Conservation (phyloP, 192 early-diverging fungal genomes). For the Tieghemiomyces parasiticus region DNA sequence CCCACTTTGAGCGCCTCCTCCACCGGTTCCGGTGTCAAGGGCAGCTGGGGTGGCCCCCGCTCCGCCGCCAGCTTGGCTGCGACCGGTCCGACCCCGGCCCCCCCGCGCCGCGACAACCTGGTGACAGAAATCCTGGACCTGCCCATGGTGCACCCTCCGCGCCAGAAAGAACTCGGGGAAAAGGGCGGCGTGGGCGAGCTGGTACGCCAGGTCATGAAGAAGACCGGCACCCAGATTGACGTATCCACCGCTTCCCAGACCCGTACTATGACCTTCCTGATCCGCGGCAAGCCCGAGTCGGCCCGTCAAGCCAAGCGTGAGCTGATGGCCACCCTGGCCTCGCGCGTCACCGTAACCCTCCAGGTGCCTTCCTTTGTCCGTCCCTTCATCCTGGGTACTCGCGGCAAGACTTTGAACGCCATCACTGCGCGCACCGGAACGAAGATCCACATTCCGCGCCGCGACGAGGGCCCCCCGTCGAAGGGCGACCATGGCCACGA, state of each 20-base stretch:
- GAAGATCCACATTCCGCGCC: slow-evolving; percentile 50
- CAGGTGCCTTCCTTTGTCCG: slow-evolving; percentile 67
- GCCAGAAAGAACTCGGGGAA: slow-evolving; percentile 22
- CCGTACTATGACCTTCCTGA: slow-evolving; percentile 62
- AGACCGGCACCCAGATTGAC: slow-evolving; percentile 67
- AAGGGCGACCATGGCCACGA: slow-evolving; percentile 20
- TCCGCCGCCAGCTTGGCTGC: slow-evolving; percentile 20
- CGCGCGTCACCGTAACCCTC: slow-evolving; percentile 42
- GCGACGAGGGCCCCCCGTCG: slow-evolving; percentile 18
- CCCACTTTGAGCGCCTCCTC: slow-evolving; percentile 51
- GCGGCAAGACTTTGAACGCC: slow-evolving; percentile 59
- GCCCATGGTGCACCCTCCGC: slow-evolving; percentile 29
- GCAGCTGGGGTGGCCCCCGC: slow-evolving; percentile 29
- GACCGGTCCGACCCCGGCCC: slow-evolving; percentile 20
- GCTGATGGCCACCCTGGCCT: slow-evolving; percentile 49
- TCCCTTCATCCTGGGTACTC: slow-evolving; percentile 67
- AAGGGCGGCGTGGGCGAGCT: slow-evolving; percentile 27
- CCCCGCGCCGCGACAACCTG: slow-evolving; percentile 23
- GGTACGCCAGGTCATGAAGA: slow-evolving; percentile 42
- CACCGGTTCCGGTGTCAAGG: slow-evolving; percentile 16
- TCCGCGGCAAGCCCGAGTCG: slow-evolving; percentile 65
- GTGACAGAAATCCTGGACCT: slow-evolving; percentile 43
- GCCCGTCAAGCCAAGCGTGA: slow-evolving; percentile 69
- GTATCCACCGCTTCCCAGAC: slow-evolving; percentile 57
- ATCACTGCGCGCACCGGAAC: slow-evolving; percentile 64